Evolutionary conservation across 2,329 filamentous ascomycete genomes (phyloP).

Genomic region (Immersiporthe knoxdaviesiana): DNA sequence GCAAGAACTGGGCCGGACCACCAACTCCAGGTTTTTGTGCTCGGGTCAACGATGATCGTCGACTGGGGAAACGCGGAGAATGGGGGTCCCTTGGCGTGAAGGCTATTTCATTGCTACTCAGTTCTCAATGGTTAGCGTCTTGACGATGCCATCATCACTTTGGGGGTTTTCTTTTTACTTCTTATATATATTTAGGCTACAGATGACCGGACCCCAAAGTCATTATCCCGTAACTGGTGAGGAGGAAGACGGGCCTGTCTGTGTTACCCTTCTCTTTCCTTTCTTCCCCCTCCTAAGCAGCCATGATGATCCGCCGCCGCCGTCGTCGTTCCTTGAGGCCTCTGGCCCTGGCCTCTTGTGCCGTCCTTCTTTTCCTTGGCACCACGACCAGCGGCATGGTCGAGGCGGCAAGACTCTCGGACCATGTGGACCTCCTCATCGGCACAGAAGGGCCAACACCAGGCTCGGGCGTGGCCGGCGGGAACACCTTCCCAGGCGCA

Average conservation of each 20-base stretch:
- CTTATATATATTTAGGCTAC: too few relatives aligned
- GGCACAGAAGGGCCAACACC: conserved; percentile 17
- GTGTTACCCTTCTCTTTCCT: too few relatives aligned
- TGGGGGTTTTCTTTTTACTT: too few relatives aligned
- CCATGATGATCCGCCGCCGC: conserved; percentile 3
- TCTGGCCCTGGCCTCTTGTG: neutral
- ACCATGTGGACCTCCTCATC: conserved; percentile 21
- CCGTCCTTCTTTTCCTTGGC: neutral
- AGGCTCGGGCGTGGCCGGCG: conserved; percentile 11
- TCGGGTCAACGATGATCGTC: neutral
- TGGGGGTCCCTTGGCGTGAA: neutral
- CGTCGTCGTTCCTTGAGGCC: neutral
- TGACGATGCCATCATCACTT: neutral
- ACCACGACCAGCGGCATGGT: too few relatives aligned
- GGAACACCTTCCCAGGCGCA: conserved; percentile 20
- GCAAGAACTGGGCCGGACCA: too few relatives aligned
- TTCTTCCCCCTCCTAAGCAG: too few relatives aligned
- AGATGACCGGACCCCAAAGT: too few relatives aligned
- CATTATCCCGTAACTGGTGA: too few relatives aligned
- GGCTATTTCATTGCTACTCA: neutral
- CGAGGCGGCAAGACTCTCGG: conserved; percentile 11
- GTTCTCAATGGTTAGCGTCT: neutral
- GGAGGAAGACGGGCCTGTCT: too few relatives aligned
- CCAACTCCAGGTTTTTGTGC: neutral
- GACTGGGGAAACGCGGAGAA: neutral